Base-by-base conservation (phyloP, 139 green algal genomes). In the Volvox reticuliferus region DNA sequence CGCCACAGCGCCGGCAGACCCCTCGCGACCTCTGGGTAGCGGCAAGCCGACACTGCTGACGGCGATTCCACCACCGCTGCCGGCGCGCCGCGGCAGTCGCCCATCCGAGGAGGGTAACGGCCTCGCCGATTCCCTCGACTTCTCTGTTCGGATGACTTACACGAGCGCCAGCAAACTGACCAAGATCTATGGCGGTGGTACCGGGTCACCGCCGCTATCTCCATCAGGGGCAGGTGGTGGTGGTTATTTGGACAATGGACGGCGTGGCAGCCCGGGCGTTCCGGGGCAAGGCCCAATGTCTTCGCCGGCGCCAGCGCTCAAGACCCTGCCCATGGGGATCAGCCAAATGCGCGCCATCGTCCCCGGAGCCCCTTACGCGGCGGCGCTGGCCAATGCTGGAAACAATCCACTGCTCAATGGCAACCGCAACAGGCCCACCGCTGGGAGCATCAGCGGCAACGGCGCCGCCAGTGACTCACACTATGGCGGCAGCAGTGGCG, bases 21-120 rank as follows among this genome's bases (percentile, higher is more conserved):
- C 50, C 24, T 86, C 50, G 12, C n/a, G 63, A 32, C 82, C 82
- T 35, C 82, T 79, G 63, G 82, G 81, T 35, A 62, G 82, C 82
- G 82, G 33, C 82, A 88, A 88, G 82, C 20, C 83, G 20, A 81
- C 83, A 37, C 20, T 30, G 35, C 83, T 89, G 36, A 89, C 83
- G 67, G 83, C 83, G 1, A 19, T 36, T 1, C 83, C 83, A 68
- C 83, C 83, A 68, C 68, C 83, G 83, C 36, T 35, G 68, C 83
- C 83, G 67, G 83, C n/a, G 0, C 83, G 83, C 26, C 83, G 83
- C 37, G 63, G 65, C 82, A 88, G 22, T 32, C 35, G 19, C 32
- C 14, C 76, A 79, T 26, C 20, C 20, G 78, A 35, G 36, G 78
- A 84, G 1, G 78, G 22, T 44, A 82, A n/a, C 30, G 24, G 19